A percentile compares a stretch with the other conserved stretches of the same genome.
Conservation (phyloP, 805 yeast genomes). For the Yamadazyma scolyti region DNA sequence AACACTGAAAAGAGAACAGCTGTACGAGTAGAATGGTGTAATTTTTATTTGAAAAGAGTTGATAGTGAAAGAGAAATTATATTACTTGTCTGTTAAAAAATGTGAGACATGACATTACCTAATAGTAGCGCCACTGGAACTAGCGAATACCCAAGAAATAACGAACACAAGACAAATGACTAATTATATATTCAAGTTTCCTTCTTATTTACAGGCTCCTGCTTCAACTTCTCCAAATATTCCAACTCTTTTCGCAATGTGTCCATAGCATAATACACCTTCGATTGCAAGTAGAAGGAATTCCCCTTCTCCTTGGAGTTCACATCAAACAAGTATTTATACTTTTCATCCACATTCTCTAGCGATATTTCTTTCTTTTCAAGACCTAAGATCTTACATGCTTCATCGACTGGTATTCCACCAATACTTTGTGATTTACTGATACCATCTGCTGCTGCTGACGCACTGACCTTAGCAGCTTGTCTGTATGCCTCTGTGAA, state of each 20-base stretch:
- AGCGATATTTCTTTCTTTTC: slow-evolving; percentile 52
- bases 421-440: slow-evolving; percentile 55
- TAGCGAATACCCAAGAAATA: too few relatives aligned
- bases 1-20: too few relatives aligned
- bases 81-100: too few relatives aligned
- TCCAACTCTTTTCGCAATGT: slow-evolving; percentile 77
- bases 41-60: too few relatives aligned
- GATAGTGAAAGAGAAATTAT: too few relatives aligned
- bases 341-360: slow-evolving; percentile 65
- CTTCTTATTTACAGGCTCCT: too few relatives aligned
- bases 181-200: too few relatives aligned
- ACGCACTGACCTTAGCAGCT: slow-evolving; percentile 90
- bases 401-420: slow-evolving; percentile 85
- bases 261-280: slow-evolving; percentile 93
- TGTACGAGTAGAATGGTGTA: too few relatives aligned
- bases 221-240: slow-evolving; percentile 44
- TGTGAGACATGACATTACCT: too few relatives aligned
- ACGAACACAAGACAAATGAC: too few relatives aligned
- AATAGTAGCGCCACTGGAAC: too few relatives aligned
- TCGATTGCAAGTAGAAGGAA: slow-evolving; percentile 87
- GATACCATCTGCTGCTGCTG: slow-evolving; percentile 45
- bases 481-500: slow-evolving; percentile 96
- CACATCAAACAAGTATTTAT: slow-evolving; percentile 78
- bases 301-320: slow-evolving; percentile 96
- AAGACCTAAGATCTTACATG: slow-evolving; percentile 83